Base-by-base conservation (phyloP, 2,329 filamentous ascomycete species). In the Penicillium sp. region DNA sequence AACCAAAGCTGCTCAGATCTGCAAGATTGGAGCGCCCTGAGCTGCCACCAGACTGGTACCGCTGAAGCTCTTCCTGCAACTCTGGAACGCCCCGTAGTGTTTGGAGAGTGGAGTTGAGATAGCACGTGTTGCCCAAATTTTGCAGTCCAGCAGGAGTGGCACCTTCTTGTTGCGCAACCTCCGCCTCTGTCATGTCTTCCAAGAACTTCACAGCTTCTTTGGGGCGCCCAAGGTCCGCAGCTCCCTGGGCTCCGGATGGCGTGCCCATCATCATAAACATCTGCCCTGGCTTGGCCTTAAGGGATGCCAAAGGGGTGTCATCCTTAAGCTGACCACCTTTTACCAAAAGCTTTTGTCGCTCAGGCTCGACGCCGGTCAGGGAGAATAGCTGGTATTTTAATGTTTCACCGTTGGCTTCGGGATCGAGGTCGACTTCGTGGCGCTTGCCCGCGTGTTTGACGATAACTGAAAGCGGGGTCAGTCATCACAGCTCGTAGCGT, bases 121-220 rank as follows among this genome's bases (percentile, higher is more conserved):
- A 98, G 75, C 93, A 98, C 4, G 94, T 98, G 71, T 98, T 98
- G 59, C 94, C 93, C 52, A 96, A 76, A 65, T 98, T 98, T 66
- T 86, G 80, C 52, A 98, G 75, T 40, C 93, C 93, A 48, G 90
- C 86, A 1, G 94, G 93, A 39, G 80, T 91, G 41, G 90, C 90
- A 49, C 88, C 90, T 50, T 85, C 85, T 65, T 86, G 81, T 68
- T 84, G 83, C 24, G 93, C 91, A 45, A 84, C 82, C 69, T 97
- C 91, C 28, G 90, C 90, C 66, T 95, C 90, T 26, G 88, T 94
- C 91, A 98, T 96, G 68, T 98, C 93, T 71, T 98, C 93, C 54
- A 95, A 73, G 62, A 98, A 98, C 70, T 87, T 93, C 63, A 90
- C 78, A 58, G 81, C 78, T 64, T 94, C 85, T 65, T 85, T 87